Evolutionary conservation across 192 early-diverging fungal species (phyloP), one percentile per base, ranked within the genome.

Genomic region (Entomortierella beljakovae): DNA sequence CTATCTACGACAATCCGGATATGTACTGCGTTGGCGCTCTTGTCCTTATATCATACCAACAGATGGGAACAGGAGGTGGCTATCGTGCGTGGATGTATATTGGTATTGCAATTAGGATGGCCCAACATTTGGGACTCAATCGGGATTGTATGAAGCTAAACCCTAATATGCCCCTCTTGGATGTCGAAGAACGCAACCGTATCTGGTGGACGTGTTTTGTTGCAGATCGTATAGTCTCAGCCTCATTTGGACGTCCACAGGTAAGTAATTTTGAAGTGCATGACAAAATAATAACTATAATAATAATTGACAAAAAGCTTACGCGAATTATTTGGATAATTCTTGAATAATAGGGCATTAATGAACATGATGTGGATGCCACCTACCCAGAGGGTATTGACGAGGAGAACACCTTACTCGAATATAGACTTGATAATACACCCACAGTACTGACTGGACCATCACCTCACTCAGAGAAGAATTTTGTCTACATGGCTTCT

Each of bases 201-300:
- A 89, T 90, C 6, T 94, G 91, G 87, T 94, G 93, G 93, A 84
- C 88, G n/a, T 93, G 92, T 61, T 94, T 92, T 58, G 87, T 92
- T 26, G 83, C 91, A 29, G 93, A 94, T 68, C 86, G 90, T 31
- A 76, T 65, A 81, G 85, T 79, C 28, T 79, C 75, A n/a, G 75
- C 67, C 28, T 8, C 67, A 11, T 79, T 79, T 57, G 75, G 75
- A 8, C 48, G 75, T n/a, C 75, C 75, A 49, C 75, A 79, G 75
- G 75, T 79, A 79, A 61, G 20, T 32, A n/a, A 2, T 38, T 16
- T 33, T 48, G 6, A 6, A 11, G 5, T 46, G 43, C 15, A 20
- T 13, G n/a, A 28, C 9, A 18, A 28, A 23, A 26, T 28, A 26
- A 20, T 0, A 26, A 29, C 8, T 23, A 42, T 37, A 60, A 34